Percentiles rank a stretch among this genome's conserved stretches.
Conservation (phyloP, 78 protist genomes). For the Pigoraptor vietnamica region DNA sequence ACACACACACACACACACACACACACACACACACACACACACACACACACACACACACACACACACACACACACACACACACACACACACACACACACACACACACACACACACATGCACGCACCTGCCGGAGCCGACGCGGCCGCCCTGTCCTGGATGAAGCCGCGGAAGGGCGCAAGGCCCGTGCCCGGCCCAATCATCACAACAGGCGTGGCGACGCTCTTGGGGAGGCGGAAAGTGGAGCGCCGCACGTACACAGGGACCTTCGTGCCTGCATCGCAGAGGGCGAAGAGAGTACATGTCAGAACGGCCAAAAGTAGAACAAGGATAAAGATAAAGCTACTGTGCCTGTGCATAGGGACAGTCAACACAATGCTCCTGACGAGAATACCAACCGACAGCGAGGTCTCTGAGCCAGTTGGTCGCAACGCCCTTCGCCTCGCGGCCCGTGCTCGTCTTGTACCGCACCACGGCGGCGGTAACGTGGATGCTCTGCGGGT, state of each 20-base stretch:
- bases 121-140: no score
- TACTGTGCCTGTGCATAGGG: not conserved
- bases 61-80: no score
- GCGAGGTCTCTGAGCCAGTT: slow-evolving; percentile 36
- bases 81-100: no score
- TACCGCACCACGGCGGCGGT: slow-evolving; percentile 66
- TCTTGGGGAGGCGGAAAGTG: slow-evolving; percentile 29
- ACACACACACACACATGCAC: no score
- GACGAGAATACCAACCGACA: not conserved
- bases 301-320: not conserved
- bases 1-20: no score
- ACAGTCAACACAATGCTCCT: not conserved
- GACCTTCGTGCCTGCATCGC: not conserved
- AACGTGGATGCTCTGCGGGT: slow-evolving; percentile 44
- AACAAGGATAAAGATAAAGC: not conserved
- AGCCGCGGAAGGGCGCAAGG: slow-evolving; percentile 64
- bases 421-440: slow-evolving; percentile 70
- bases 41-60: no score
- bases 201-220: slow-evolving; percentile 21
- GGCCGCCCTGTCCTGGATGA: slow-evolving; percentile 51
- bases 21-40: no score
- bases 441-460: slow-evolving; percentile 37
- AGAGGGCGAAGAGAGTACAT: no score
- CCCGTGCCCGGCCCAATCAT: slow-evolving; percentile 75
- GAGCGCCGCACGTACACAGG: slow-evolving; percentile 33